Evolutionary conservation across 768 basidiomycete genomes (phyloP), one percentile per base, ranked within the genome.

Genomic region (Mrakia frigida): DNA sequence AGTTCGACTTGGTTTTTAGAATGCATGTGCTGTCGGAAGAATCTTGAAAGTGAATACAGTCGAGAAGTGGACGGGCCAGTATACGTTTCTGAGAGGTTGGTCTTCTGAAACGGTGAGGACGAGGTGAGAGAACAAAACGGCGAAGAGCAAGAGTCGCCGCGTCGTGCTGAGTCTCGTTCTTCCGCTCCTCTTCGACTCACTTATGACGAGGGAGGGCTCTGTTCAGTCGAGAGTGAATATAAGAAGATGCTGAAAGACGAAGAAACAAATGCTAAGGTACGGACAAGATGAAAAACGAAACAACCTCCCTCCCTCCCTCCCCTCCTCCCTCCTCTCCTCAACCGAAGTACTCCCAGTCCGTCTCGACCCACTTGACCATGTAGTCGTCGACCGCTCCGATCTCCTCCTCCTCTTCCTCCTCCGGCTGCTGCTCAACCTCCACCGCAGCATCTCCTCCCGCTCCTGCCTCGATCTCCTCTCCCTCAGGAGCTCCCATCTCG

Each of bases 301-400:
- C 65, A 7, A 35, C 35, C 16, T 14, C 21, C 16, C 33, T 21
- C 16, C 39, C 37, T 39, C 65, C 33, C 65, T 63, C 56, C 28
- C 56, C 56, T 23, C 56, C 56, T 6, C 10, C 23, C 6, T 10
- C 56, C 56, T 23, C 56, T 60, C 35, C 31, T 39, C 39, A 68
- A 37, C 25, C 65, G 10, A 68, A 68, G n/a, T 43, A 68, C 65
- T 68, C 65, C 65, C 65, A 68, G 74, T 85, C 82, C 79, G 80
- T 81, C 70, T 84, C 82, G n/a, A 84, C 84, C 72, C 78, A 79
- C 25, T 75, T 77, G 56, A 97, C 85, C 93, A 97, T 94, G 81
- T 92, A 94, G 75, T 94, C 93, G 56, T 90, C 89, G 25, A 90
- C 86, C 13, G 89, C 90, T 23, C 92, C 92, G 1, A 90, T 90